Conservation (phyloP, 495 filamentous ascomycete genomes). For the Lophiostoma macrostomum region DNA sequence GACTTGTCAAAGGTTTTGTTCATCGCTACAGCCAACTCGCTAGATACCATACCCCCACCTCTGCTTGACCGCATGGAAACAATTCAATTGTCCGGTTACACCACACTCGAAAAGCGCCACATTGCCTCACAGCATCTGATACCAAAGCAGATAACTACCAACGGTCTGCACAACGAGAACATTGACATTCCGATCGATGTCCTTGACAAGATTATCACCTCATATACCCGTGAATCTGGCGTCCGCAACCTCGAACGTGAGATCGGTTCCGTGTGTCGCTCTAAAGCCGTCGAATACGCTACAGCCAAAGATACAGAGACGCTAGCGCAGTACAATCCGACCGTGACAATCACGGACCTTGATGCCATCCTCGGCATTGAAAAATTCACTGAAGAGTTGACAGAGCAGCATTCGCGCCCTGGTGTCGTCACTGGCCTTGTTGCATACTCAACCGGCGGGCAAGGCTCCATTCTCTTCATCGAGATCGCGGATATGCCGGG, state of each 20-base stretch:
- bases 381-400: conserved; percentile 92
- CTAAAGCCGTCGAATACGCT: conserved; percentile 92
- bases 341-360: conserved; percentile 71
- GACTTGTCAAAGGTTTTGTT: conserved; percentile 96
- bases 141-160: conserved; percentile 82
- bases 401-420: conserved; percentile 80
- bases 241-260: conserved; percentile 96
- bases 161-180: conserved; percentile 73
- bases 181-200: conserved; percentile 76
- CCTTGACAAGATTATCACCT: conserved; percentile 88
- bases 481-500: conserved; percentile 98
- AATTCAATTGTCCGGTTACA: conserved; percentile 89
- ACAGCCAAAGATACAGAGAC: conserved; percentile 79
- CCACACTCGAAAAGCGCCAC: conserved; percentile 94
- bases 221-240: conserved; percentile 96
- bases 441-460: conserved; percentile 89
- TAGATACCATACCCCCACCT: conserved; percentile 92
- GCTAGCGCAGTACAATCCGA: conserved; percentile 67
- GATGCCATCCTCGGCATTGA: conserved; percentile 92
- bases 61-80: conserved; percentile 98
- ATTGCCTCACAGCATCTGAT: conserved; percentile 92
- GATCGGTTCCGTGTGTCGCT: conserved; percentile 87
- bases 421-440: conserved; percentile 97
- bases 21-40: conserved; percentile 95
- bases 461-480: conserved; percentile 97